These are phyloP conservation scores for Microcyclosporella mali DNA, from an alignment of 2,329 filamentous ascomycete genomes.

Conservation along the genomic window DNA sequence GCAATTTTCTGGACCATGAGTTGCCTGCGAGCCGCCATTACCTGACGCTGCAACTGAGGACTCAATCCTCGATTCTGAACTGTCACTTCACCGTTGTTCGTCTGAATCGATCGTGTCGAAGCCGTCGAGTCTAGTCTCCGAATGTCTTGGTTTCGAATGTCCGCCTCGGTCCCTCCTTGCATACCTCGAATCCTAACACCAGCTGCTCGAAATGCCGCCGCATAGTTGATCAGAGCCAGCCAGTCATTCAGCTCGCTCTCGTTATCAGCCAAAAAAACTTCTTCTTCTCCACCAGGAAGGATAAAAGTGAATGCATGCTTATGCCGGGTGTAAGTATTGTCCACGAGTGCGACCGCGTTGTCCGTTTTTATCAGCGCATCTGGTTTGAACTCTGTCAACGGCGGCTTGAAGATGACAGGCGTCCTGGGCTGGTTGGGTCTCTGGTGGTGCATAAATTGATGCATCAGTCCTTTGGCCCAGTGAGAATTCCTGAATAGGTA, in stretches of 20 bases:
- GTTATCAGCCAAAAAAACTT: constrained; percentile 82
- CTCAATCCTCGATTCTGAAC: constrained; percentile 44
- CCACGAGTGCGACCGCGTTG: constrained; percentile 80
- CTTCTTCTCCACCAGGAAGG: constrained; percentile 77
- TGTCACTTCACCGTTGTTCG: constrained; percentile 65
- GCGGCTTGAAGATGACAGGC: constrained; percentile 83
- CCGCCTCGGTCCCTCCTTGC: constrained; percentile 73
- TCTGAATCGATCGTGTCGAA: constrained; percentile 52
- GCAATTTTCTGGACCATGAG: constrained; percentile 78
- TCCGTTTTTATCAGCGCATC: constrained; percentile 91
- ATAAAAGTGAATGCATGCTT: constrained; percentile 93
- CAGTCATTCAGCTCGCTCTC: constrained; percentile 94
- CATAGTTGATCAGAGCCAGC: constrained; percentile 93
- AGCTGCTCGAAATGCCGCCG: constrained; percentile 85
- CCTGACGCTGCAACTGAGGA: constrained; percentile 76
- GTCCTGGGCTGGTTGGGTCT: constrained; percentile 68
- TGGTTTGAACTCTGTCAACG: constrained; percentile 84
- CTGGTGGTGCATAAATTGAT: constrained; percentile 77
- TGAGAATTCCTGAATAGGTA: constrained; percentile 92
- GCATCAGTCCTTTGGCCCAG: constrained; percentile 87
- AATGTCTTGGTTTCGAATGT: constrained; percentile 58
- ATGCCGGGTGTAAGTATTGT: constrained; percentile 85
- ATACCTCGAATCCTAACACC: constrained; percentile 87
- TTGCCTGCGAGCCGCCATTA: constrained; percentile 72
- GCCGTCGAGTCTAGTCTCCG: constrained; percentile 59